Evolutionary conservation across 495 filamentous ascomycete species (phyloP), one percentile per base, ranked within the genome.

Genomic region (Corynascus novoguineensis): DNA sequence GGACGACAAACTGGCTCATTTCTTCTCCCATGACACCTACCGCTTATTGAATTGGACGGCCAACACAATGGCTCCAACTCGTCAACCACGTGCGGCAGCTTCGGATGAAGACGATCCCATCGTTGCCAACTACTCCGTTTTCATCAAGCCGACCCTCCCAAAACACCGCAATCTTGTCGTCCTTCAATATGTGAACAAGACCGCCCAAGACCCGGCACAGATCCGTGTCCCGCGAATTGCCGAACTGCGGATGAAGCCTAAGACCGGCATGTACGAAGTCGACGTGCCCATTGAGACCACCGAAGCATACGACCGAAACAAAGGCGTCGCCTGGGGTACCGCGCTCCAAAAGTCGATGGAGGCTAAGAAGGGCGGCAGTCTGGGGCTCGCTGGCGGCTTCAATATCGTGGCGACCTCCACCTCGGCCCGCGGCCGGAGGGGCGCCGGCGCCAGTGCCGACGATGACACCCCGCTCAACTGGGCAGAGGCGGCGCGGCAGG

Each of bases 351-450:
- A 72, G 61, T 70, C 68, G 28, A 68, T 68, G 53, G 72, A 73
- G 22, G 64, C 69, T 38, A 77, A 76, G 65, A 75, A 69, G 54
- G 75, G 73, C 50, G 76, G 74, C 34, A 74, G 70, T 40, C 67
- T 74, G 25, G 76, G 76, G 4, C 63, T 79, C 17, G 72, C 73
- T 0, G 75, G 75, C 41, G 76, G 76, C 7, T 79, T 79, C 50
- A 72, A 72, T 55, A 64, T 77, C 35, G 74, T 71, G 27, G 69
- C 66, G 4, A 53, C 57, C 8, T 35, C 52, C 27, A 57, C 27
- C 55, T 53, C 60, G 12, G 54, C 51, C 19, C 24, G 63, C 47
- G 21, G 60, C 47, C 59, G 64, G 3, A 59, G 63, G 0, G 58
- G 51, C 49, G 69, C 12, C 12, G 65, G 44, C 19, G 49, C 38